Evolutionary conservation across 2,329 filamentous ascomycete species (phyloP).

Genomic region (Colletotrichum limetticola): DNA sequence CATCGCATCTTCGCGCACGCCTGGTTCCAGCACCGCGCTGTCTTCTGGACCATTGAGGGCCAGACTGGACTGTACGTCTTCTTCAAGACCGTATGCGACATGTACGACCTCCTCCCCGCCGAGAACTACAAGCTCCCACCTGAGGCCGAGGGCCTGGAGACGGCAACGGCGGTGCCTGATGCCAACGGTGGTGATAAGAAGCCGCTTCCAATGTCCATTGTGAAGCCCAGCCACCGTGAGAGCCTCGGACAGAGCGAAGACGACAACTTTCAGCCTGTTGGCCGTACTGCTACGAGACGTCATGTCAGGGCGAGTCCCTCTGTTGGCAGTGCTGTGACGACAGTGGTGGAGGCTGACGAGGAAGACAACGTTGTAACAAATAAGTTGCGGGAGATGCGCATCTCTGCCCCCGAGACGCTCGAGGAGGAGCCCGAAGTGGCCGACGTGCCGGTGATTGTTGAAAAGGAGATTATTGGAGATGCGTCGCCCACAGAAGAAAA

Average conservation of each 20-base stretch:
- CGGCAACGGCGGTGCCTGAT: slow-evolving; percentile 53
- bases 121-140: slow-evolving; percentile 97
- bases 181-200: slow-evolving; percentile 41
- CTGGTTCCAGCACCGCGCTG: slow-evolving; percentile 96
- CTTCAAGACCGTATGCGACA: slow-evolving; percentile 97
- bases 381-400: slow-evolving; percentile 58
- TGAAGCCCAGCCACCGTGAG: slow-evolving; percentile 47
- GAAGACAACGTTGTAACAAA: slow-evolving; percentile 67
- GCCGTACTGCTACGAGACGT: slow-evolving; percentile 80
- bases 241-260: slow-evolving; percentile 49
- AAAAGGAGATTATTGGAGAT: slow-evolving; percentile 44
- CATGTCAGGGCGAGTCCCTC: slow-evolving; percentile 85
- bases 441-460: slow-evolving; percentile 55
- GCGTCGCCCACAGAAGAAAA: slow-evolving; percentile 36
- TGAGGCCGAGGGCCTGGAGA: slow-evolving; percentile 88
- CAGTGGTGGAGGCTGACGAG: slow-evolving; percentile 85
- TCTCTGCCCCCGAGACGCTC: slow-evolving; percentile 66
- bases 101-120: slow-evolving; percentile 86
- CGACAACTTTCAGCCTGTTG: slow-evolving; percentile 62
- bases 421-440: slow-evolving; percentile 60
- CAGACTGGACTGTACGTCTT: slow-evolving; percentile 94
- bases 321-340: slow-evolving; percentile 80
- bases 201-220: slow-evolving; percentile 45
- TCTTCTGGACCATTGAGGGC: slow-evolving; percentile 94
- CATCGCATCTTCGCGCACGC: slow-evolving; percentile 98